A percentile compares a stretch with the other conserved stretches of the same genome.
Conservation (phyloP, 2,329 filamentous ascomycete genomes). For the Penicillium sp. region DNA sequence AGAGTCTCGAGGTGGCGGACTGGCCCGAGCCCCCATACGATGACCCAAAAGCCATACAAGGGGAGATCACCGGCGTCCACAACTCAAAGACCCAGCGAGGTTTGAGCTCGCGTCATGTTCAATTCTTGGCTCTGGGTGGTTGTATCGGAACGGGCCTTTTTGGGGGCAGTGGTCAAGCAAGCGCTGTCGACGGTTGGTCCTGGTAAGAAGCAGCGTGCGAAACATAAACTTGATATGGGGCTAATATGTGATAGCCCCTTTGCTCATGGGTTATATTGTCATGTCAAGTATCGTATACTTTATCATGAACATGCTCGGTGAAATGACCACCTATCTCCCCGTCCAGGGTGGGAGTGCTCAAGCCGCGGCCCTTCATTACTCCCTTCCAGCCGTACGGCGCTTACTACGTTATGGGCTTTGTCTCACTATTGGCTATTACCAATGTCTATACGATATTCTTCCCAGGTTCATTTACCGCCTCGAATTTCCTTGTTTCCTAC, state of each 20-base stretch:
- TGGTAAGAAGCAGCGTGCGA: slow-evolving; percentile 8
- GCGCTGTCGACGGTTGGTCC: slow-evolving; percentile 51
- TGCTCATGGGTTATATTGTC: slow-evolving; percentile 38
- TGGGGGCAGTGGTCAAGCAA: slow-evolving; percentile 48
- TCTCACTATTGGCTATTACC: slow-evolving; percentile 52
- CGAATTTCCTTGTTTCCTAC: slow-evolving; percentile 54
- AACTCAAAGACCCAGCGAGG: slow-evolving; percentile 19
- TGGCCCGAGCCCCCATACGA: not conserved
- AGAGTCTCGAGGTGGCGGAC: slow-evolving; percentile 7
- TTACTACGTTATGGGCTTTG: slow-evolving; percentile 50
- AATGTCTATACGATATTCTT: slow-evolving; percentile 57
- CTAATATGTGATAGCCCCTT: slow-evolving; percentile 23
- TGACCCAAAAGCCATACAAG: slow-evolving; percentile 8
- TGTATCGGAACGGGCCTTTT: slow-evolving; percentile 55
- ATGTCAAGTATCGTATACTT: slow-evolving; percentile 40
- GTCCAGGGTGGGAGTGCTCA: slow-evolving; percentile 45
- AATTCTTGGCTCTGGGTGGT: slow-evolving; percentile 28
- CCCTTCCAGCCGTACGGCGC: slow-evolving; percentile 53
- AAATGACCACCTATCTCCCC: slow-evolving; percentile 58
- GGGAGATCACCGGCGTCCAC: slow-evolving; percentile 3
- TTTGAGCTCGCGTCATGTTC: slow-evolving; percentile 30
- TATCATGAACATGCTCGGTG: slow-evolving; percentile 50
- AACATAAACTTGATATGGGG: not conserved
- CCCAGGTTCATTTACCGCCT: slow-evolving; percentile 44
- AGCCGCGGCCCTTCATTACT: slow-evolving; percentile 51